Conservation (phyloP, 768 basidiomycete genomes). For the Clitopilus hobsonii region DNA sequence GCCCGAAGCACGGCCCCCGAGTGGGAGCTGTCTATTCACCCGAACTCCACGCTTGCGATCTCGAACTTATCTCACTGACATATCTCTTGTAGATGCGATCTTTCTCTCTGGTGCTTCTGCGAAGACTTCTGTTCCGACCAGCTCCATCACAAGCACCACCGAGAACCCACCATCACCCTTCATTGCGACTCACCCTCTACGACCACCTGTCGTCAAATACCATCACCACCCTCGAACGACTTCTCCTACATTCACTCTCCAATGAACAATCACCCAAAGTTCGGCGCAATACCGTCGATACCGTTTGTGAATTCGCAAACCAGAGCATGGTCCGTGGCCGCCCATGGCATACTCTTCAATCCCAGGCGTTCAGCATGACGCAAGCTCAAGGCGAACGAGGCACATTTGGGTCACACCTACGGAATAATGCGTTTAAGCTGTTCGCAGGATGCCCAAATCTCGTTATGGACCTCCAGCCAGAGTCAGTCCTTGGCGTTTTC, state of each 20-base stretch:
- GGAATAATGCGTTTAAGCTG: conserved; percentile 65
- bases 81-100: conserved; percentile 63
- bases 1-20: neutral
- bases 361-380: conserved; percentile 65
- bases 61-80: conserved; percentile 5
- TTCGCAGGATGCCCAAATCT: conserved; percentile 74
- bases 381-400: conserved; percentile 23
- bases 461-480: conserved; percentile 71
- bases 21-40: neutral
- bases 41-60: neutral
- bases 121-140: conserved; percentile 71
- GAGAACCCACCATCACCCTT: conserved; percentile 9
- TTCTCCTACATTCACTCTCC: conserved; percentile 64
- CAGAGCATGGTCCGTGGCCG: conserved; percentile 70
- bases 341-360: conserved; percentile 80
- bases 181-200: conserved; percentile 57
- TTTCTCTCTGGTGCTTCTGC: conserved; percentile 76
- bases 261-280: conserved; percentile 58
- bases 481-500: conserved; percentile 62
- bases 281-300: conserved; percentile 68
- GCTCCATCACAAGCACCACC: conserved; percentile 25
- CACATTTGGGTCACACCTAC: conserved; percentile 22
- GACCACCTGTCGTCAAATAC: conserved; percentile 70
- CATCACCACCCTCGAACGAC: conserved; percentile 63
- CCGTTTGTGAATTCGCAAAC: conserved; percentile 71